Evolutionary conservation across 208 protist species (phyloP).

Genomic region (Acanthamoeba royreba): DNA sequence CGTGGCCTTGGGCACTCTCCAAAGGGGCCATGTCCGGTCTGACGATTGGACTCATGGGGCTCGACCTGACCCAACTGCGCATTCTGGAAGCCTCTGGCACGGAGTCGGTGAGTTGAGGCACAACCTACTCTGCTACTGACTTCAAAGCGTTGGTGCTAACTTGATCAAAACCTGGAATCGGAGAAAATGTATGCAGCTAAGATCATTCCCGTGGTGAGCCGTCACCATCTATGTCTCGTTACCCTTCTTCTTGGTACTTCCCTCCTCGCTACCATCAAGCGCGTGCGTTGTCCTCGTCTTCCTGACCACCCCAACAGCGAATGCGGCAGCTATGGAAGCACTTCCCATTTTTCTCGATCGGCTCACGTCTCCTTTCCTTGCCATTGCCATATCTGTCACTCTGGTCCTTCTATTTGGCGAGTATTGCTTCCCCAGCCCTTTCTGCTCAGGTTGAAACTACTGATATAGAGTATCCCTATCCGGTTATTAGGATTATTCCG

Average conservation of each 20-base stretch:
- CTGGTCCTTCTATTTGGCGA: constrained; percentile 76
- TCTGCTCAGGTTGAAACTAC: constrained; percentile 9
- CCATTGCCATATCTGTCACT: constrained; percentile 73
- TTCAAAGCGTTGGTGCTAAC: not conserved
- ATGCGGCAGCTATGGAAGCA: constrained; percentile 63
- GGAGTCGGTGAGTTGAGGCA: not conserved
- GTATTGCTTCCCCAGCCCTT: constrained; percentile 4
- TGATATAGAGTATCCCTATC: not conserved
- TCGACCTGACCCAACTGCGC: constrained; percentile 50
- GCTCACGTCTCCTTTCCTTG: constrained; percentile 54
- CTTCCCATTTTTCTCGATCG: constrained; percentile 73
- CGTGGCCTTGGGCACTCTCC: not conserved
- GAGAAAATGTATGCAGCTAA: constrained; percentile 39
- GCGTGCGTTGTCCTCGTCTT: not conserved
- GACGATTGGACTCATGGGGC: constrained; percentile 54
- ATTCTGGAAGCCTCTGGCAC: constrained; percentile 6
- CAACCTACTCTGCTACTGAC: not conserved
- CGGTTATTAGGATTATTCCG: constrained; percentile 65
- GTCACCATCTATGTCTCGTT: constrained; percentile 58
- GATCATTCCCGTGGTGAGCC: constrained; percentile 52
- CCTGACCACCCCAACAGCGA: not conserved
- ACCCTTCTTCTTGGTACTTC: constrained; percentile 61
- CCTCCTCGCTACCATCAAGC: not conserved
- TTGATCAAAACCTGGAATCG: not conserved
- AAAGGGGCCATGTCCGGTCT: constrained; percentile 47